Base-by-base conservation (phyloP, 208 protist genomes). In the Vickermania spadyakhi region DNA sequence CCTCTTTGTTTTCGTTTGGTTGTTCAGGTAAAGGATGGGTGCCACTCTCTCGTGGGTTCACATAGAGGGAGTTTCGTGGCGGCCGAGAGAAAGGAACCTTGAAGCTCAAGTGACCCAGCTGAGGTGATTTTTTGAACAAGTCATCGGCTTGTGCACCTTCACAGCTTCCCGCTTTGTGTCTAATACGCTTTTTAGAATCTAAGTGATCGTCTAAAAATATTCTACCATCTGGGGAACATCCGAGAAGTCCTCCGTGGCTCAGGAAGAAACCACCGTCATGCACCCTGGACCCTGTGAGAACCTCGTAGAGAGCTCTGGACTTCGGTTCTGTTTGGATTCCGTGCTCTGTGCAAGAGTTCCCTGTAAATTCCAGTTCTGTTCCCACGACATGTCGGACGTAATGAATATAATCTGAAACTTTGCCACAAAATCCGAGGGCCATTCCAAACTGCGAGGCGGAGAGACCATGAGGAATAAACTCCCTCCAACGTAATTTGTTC, bases 391-490 rank as follows among this genome's bases (percentile, higher is more conserved):
- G 62, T 22, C 83, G 80, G 7, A 78, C 64, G 65, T 93, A 93
- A 42, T 89, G 55, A 18, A 93, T 76, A 68, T 81, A 96, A 72
- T 96, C 86, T 0, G 73, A 80, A 36, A 96, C 61, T 2, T 77
- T 72, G 36, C 89, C 89, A 57, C 71, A 73, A 57, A 90, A 87
- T 13, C 89, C 89, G 7, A 95, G 77, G 0, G 83, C 85, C 68
- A 81, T 82, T 1, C 89, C 89, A 56, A 95, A 91, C 70, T 95
- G 86, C 2, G 89, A 95, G 2, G 89, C 89, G 4, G 80, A 89
- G 0, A 95, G 56, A 13, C 89, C 87, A 66, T 82, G 71, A 14
- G 70, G 73, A 45, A 64, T 51, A 3, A 57, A 26, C 7, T 70
- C 68, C 52, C 76, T 83, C 84, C 87, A 94, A 27, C 60, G 49